Conservation (phyloP, 176 grass and related monocot genomes). For the Carex scoparia region DNA sequence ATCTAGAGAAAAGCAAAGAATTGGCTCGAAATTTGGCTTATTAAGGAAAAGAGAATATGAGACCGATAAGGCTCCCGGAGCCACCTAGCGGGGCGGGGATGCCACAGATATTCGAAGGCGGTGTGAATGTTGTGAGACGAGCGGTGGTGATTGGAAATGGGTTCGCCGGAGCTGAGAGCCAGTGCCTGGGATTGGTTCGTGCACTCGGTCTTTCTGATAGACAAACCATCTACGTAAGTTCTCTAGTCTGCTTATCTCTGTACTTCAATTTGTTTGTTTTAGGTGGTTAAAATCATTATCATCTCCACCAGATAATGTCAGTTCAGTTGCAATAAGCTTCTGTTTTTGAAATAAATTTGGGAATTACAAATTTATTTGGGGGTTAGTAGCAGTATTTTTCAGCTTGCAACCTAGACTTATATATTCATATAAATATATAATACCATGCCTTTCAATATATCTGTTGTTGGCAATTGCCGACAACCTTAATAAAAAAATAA, state of each 20-base stretch:
- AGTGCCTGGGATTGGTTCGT: constrained; percentile 80
- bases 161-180: constrained; percentile 70
- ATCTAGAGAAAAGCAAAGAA: neutral
- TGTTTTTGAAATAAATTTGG: neutral
- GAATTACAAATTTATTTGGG: neutral
- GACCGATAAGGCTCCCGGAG: constrained; percentile 79
- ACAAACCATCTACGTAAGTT: constrained; percentile 61
- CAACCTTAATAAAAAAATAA: neutral
- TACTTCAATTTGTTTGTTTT: constrained; percentile 14
- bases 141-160: constrained; percentile 81
- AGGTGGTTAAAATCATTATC: neutral
- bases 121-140: constrained; percentile 51
- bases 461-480: no score
- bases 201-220: constrained; percentile 74
- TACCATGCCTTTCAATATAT: neutral
- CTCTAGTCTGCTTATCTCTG: neutral
- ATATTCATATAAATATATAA: neutral
- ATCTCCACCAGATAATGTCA: neutral
- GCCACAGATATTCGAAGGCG: constrained; percentile 80
- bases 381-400: neutral
- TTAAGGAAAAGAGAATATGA: constrained; percentile 34
- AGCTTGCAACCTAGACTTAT: neutral
- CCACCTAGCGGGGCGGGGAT: constrained; percentile 55
- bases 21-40: neutral
- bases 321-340: neutral